phyloP scores from a whole-genome alignment of 768 basidiomycete genomes.

The Lentinula lateritia region DNA sequence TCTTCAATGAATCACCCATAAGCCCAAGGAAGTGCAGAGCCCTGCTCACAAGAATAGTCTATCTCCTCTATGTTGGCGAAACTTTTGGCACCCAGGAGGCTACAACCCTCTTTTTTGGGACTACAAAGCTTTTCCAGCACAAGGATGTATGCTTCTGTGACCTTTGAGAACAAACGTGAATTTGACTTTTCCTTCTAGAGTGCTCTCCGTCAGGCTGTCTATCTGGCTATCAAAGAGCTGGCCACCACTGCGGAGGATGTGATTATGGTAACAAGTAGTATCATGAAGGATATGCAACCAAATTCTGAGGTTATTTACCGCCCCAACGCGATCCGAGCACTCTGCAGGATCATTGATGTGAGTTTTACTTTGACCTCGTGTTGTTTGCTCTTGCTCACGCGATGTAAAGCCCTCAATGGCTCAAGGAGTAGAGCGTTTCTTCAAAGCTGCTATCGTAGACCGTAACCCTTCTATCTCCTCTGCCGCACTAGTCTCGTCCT shows the following conservation, averaged over 20 bases:
- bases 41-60: constrained; percentile 92
- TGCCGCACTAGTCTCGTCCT: constrained; percentile 93
- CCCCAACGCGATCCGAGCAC: constrained; percentile 93
- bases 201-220: constrained; percentile 95
- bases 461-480: constrained; percentile 93
- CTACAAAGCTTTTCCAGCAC: constrained; percentile 97
- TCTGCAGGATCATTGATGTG: constrained; percentile 97
- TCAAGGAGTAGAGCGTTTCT: constrained; percentile 97
- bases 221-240: constrained; percentile 97
- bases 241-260: constrained; percentile 96
- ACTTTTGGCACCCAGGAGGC: constrained; percentile 93
- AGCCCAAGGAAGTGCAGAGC: constrained; percentile 96
- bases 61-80: constrained; percentile 95
- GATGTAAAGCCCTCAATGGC: constrained; percentile 88
- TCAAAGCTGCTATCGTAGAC: constrained; percentile 99
- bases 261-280: constrained; percentile 98
- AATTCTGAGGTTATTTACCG: constrained; percentile 98
- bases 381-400: neutral
- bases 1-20: constrained; percentile 99
- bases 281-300: constrained; percentile 99
- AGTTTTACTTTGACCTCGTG: constrained; percentile 28
- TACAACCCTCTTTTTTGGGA: constrained; percentile 96
- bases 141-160: constrained; percentile 77
- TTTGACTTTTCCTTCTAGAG: constrained; percentile 43
- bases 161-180: constrained; percentile 3